Evolutionary conservation across 108 stramenopile species (phyloP), one percentile per base, ranked within the genome.

Genomic region (Nannochloropsis salina): DNA sequence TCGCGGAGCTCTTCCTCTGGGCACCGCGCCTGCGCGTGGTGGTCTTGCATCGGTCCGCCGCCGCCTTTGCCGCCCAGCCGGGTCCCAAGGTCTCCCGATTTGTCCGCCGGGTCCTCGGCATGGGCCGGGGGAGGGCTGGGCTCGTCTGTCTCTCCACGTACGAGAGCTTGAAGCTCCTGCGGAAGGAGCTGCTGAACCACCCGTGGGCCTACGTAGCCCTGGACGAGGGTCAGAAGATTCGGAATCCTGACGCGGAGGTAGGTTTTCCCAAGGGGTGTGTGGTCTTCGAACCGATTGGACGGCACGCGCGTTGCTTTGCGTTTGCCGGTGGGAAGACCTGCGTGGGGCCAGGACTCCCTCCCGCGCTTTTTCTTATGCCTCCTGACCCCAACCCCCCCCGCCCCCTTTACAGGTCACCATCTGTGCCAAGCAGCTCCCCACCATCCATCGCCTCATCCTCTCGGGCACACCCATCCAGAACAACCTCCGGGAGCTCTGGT

Each of bases 141-240:
- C 45, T 85, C n/a, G 87, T 90, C n/a, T 84, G 83, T 80, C 87
- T 99, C 1, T 95, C 96, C 43, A 96, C 99, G 6, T 99, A 96
- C 91, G 96, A 98, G 80, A 94, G 92, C 22, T 86, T 99, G 80
- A 89, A 95, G 41, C 84, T 95, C 40, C 88, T 91, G 43, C 82
- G 93, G 11, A 92, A 93, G 80, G 86, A 92, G 12, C 94, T 95
- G 91, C 91, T 92, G n/a, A 85, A 86, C 80, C 94, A 95, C 86
- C 83, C 88, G 51, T 99, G 96, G 96, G 94, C 91, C 45, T 97
- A 97, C 84, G 93, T 95, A 41, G 93, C 97, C 1, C 90, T 99
- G 86, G 99, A 99, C 85, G 99, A 99, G 89, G 99, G 96, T 2
- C 99, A 99, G 92, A 96, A 96, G 90, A 97, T 99, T 81, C 92